Evolutionary conservation across 2,329 filamentous ascomycete species (phyloP).

Genomic region (Aspergillus chevalieri): DNA sequence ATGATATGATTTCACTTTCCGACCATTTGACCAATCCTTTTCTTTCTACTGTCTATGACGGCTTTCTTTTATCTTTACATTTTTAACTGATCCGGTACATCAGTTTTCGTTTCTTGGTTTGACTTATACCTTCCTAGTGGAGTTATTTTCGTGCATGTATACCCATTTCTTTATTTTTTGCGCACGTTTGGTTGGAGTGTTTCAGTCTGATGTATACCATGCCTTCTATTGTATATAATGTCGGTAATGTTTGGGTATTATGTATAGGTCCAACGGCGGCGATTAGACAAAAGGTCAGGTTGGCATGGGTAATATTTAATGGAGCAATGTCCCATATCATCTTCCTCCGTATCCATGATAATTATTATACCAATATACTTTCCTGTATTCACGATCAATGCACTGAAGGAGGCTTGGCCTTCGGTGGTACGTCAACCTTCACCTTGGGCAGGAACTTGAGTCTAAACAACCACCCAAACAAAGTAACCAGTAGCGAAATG

Average conservation of each 20-base stretch:
- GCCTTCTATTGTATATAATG: background rate
- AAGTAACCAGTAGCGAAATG: background rate
- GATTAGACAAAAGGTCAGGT: background rate
- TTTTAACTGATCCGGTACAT: background rate
- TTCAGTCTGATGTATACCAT: background rate
- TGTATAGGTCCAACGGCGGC: background rate
- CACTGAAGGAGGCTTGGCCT: background rate
- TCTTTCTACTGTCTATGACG: background rate
- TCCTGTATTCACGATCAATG: background rate
- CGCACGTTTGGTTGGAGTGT: background rate
- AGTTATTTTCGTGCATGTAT: background rate
- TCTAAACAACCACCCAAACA: background rate
- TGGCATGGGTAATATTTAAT: background rate
- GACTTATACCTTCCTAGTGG: background rate
- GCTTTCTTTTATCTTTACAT: background rate
- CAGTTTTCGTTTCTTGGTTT: background rate
- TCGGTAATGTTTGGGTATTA: background rate
- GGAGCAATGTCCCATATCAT: background rate
- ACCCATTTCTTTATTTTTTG: background rate
- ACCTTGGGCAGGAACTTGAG: background rate
- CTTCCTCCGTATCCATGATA: too few relatives aligned
- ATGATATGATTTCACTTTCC: slow-evolving; percentile 33
- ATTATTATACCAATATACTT: background rate
- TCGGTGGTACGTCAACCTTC: background rate
- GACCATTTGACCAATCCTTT: background rate